phyloP scores from a whole-genome alignment of 306 rosid genomes.

The Senna tora region DNA sequence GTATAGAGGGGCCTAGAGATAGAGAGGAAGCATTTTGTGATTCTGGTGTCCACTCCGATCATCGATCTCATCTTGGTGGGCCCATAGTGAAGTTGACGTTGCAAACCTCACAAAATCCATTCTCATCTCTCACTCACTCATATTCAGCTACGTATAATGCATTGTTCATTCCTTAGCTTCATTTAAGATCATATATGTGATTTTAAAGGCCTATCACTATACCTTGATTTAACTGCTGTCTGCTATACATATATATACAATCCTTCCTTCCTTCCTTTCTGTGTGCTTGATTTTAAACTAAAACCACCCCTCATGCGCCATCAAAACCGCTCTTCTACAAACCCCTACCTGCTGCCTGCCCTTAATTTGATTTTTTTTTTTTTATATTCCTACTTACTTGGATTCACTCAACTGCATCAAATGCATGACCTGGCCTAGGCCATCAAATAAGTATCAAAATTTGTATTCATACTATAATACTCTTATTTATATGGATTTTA shows the following conservation, averaged over 20 bases:
- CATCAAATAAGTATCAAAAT: too few species aligned
- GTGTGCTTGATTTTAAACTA: background rate
- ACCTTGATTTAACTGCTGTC: background rate
- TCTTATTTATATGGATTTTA: too few species aligned
- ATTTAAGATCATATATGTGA: too few species aligned
- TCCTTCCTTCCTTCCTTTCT: background rate
- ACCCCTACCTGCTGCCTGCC: too few species aligned
- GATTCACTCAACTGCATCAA: too few species aligned
- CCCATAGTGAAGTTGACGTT: slow-evolving; percentile 49
- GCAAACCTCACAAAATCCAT: background rate
- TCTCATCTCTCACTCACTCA: background rate
- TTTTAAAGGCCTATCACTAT: background rate
- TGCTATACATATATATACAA: background rate
- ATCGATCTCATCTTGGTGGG: slow-evolving; percentile 39
- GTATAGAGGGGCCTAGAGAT: slow-evolving; percentile 34
- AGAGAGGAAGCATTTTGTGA: slow-evolving; percentile 38
- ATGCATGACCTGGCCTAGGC: too few species aligned
- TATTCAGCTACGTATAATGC: background rate
- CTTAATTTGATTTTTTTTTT: too few species aligned
- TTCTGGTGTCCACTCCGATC: slow-evolving; percentile 37
- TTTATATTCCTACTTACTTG: too few species aligned
- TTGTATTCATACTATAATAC: too few species aligned
- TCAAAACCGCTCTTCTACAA: background rate
- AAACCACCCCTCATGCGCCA: background rate
- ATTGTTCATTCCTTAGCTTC: background rate